Percentiles rank a stretch among this genome's conserved stretches.
Evolutionary conservation across 2,329 filamentous ascomycete species (phyloP).

Genomic region (Phaeosphaeriaceae sp.): DNA sequence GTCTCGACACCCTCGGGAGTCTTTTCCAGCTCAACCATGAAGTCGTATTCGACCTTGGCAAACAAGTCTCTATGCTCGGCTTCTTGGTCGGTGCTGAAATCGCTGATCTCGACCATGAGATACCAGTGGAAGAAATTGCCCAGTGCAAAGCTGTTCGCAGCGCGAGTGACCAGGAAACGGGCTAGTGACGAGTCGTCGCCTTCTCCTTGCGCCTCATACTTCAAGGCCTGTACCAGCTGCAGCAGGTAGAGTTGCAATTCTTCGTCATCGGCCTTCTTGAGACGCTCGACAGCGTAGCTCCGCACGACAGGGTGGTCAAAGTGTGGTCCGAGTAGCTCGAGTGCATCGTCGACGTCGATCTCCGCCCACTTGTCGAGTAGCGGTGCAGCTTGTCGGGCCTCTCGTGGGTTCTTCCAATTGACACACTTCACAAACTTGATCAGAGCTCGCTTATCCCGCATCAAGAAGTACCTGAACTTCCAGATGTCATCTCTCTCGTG

Average conservation of each 20-base stretch:
- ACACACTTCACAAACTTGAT: conserved; percentile 99
- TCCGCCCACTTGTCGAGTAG: conserved; percentile 93
- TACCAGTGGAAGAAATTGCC: conserved; percentile 99
- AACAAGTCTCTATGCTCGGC: conserved; percentile 84
- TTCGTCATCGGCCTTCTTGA: conserved; percentile 90
- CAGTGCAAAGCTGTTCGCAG: conserved; percentile 85
- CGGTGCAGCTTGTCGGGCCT: conserved; percentile 88
- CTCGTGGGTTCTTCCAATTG: conserved; percentile 86
- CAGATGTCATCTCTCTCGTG: conserved; percentile 97
- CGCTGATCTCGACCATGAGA: conserved; percentile 95
- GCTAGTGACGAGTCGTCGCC: conserved; percentile 85
- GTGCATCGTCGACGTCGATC: conserved; percentile 94
- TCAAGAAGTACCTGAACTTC: conserved; percentile 96
- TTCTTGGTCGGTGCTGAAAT: conserved; percentile 76
- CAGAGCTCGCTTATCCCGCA: conserved; percentile 82
- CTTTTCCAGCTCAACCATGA: conserved; percentile 86
- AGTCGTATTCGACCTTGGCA: conserved; percentile 92
- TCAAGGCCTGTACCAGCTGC: conserved; percentile 93
- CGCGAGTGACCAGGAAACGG: conserved; percentile 86
- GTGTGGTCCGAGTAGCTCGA: conserved; percentile 90
- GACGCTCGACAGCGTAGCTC: conserved; percentile 89
- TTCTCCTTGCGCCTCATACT: conserved; percentile 66
- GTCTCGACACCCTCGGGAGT: conserved; percentile 74
- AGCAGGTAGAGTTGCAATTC: conserved; percentile 90
- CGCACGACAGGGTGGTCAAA: conserved; percentile 89